Evolutionary conservation across 2,329 filamentous ascomycete genomes (phyloP), one percentile per base, ranked within the genome.

Genomic region (Xylaria sp.): DNA sequence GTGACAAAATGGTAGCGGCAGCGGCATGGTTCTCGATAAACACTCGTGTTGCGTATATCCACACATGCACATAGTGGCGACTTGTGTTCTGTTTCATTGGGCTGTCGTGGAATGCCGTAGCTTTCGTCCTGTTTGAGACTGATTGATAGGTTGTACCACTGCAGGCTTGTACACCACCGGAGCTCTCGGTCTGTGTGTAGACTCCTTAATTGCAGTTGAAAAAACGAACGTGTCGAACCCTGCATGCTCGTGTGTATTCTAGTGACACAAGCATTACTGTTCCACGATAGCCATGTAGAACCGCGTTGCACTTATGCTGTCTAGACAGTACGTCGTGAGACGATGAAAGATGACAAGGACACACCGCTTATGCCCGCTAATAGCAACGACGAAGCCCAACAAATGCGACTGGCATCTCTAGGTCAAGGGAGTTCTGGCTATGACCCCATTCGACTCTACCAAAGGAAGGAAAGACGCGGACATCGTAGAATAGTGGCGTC

Each of bases 1-100:
- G 56, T 20, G 60, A 41, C 50, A 61, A 28, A 30, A 30, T 39
- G 46, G 52, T 39, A 9, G 52, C 52, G 15, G 52, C 28, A 9
- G 32, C 28, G 30, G 8, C 18, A 55, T 53, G 36, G 32, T 20
- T 63, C 9, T 23, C 46, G 60, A 61, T 48, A 43, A 9, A 36
- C 43, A 61, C 34, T 13, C 34, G 39, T 60, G 43, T 46, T 55
- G 52, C 39, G 62, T 56, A 50, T 57, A 15, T 10, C 18, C 23
- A 23, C 46, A 28, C 4, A 32, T 36, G 18, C 4, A 30, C 28
- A 25, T 41, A 36, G 53, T 57, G 23, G 12, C 18, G 25, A n/a
- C 18, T 67, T 66, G 36, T 67, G 59, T 41, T 46, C 28, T 55
- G 53, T 59, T 67, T 34, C 53, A 60, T 60, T 20, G 23, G n/a